A percentile compares a stretch with the other conserved stretches of the same genome.
Conservation (phyloP, 75 land plant species). For the Picea sitchensis region DNA sequence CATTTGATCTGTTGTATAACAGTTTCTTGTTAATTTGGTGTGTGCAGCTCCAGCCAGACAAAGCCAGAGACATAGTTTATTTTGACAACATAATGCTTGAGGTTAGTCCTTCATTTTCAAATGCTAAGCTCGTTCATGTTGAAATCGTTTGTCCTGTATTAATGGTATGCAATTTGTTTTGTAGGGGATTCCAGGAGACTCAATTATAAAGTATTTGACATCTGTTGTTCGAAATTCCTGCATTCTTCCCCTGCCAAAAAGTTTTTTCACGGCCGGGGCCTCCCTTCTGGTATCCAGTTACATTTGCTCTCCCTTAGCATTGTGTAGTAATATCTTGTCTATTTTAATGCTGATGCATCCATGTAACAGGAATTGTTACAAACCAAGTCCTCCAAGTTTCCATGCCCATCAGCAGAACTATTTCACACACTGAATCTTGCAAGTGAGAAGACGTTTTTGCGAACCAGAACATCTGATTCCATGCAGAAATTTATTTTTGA, state of each 20-base stretch:
- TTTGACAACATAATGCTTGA: conserved; percentile 48
- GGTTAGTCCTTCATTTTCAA: conserved; percentile 24
- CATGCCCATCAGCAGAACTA: conserved; percentile 54
- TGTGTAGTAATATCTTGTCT: not conserved
- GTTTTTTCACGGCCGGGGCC: conserved; percentile 59
- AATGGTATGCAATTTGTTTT: not conserved
- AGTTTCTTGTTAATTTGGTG: not conserved
- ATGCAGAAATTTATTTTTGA: conserved; percentile 66
- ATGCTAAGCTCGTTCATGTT: not conserved
- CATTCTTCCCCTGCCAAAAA: conserved; percentile 39
- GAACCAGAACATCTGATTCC: conserved; percentile 46
- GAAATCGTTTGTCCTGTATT: not conserved
- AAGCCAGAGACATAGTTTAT: conserved; percentile 49
- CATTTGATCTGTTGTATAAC: no score
- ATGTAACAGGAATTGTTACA: conserved; percentile 66
- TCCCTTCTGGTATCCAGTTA: conserved; percentile 45
- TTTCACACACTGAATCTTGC: conserved; percentile 72
- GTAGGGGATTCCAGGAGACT: conserved; percentile 47
- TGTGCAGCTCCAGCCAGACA: conserved; percentile 61
- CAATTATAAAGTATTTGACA: conserved; percentile 37
- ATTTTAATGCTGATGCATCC: not conserved
- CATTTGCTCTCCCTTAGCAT: not conserved
- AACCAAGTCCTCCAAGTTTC: conserved; percentile 34
- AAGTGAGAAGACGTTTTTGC: conserved; percentile 77
- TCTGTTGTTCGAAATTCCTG: conserved; percentile 32